phyloP scores from a whole-genome alignment of 2,329 filamentous ascomycete species.

The Arachnopeziza araneosa region DNA sequence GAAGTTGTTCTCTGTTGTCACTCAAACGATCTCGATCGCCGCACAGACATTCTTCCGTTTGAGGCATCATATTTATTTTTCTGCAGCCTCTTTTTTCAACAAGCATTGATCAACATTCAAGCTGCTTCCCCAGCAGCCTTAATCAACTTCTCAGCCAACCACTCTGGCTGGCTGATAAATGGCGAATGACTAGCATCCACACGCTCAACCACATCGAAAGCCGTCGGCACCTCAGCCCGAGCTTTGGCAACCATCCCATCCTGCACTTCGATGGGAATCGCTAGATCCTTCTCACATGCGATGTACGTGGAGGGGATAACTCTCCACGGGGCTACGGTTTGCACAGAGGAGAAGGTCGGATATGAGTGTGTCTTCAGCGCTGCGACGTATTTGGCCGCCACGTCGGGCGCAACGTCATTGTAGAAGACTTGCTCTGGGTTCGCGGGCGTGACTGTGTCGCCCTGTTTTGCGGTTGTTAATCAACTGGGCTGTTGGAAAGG shows the following conservation, averaged over 20 bases:
- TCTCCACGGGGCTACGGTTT: slow-evolving; percentile 34
- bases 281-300: slow-evolving; percentile 35
- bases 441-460: slow-evolving; percentile 12
- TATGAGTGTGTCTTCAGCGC: slow-evolving; percentile 28
- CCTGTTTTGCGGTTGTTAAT: neutral
- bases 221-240: slow-evolving; percentile 4
- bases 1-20: neutral
- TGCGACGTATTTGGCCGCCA: slow-evolving; percentile 16
- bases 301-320: slow-evolving; percentile 37
- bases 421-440: slow-evolving; percentile 30
- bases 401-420: slow-evolving; percentile 29
- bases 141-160: slow-evolving; percentile 14
- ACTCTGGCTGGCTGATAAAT: slow-evolving; percentile 20
- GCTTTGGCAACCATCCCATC: slow-evolving; percentile 31
- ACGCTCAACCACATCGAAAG: slow-evolving; percentile 21
- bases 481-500: neutral
- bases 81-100: neutral
- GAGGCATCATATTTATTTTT: neutral
- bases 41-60: neutral
- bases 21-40: neutral
- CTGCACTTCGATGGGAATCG: slow-evolving; percentile 33
- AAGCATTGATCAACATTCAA: neutral
- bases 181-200: slow-evolving; percentile 19
- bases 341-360: slow-evolving; percentile 18
- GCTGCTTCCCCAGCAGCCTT: slow-evolving; percentile 8